A percentile compares a stretch with the other conserved stretches of the same genome.
Evolutionary conservation across 257 asterid genomes (phyloP).

Genomic region (Nicotiana sylvestris): DNA sequence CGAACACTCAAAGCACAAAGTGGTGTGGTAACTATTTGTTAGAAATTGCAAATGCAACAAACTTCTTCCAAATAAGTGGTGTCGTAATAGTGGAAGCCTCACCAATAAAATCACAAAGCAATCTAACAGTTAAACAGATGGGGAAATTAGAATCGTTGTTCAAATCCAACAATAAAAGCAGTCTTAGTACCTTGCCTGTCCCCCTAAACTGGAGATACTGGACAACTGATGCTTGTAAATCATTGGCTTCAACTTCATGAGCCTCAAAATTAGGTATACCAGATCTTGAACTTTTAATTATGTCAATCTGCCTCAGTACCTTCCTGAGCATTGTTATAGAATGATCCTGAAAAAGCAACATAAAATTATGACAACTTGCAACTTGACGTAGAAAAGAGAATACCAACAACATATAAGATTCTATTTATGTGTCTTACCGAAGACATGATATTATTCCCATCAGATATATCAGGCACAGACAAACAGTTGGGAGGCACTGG

Average conservation of each 20-base stretch:
- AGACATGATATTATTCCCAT: constrained; percentile 86
- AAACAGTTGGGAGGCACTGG: constrained; percentile 99
- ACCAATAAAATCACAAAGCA: constrained; percentile 5
- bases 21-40: not conserved
- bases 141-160: not conserved
- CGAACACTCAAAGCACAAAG: not conserved
- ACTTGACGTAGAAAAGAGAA: constrained; percentile 16
- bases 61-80: not conserved
- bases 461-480: constrained; percentile 94
- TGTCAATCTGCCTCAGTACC: constrained; percentile 77
- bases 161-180: not conserved
- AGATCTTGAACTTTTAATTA: constrained; percentile 85
- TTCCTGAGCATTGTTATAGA: constrained; percentile 78
- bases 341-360: constrained; percentile 62
- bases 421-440: constrained; percentile 45
- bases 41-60: constrained; percentile 9
- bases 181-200: constrained; percentile 76
- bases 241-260: constrained; percentile 80
- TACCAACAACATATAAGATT: constrained; percentile 13
- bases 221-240: constrained; percentile 75
- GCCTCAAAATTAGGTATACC: constrained; percentile 89
- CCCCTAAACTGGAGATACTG: constrained; percentile 87
- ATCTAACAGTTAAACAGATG: constrained; percentile 12
- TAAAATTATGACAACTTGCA: constrained; percentile 11
- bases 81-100: not conserved